Evolutionary conservation across 2,329 filamentous ascomycete genomes (phyloP).

Genomic region (Thielaviopsis euricoi): DNA sequence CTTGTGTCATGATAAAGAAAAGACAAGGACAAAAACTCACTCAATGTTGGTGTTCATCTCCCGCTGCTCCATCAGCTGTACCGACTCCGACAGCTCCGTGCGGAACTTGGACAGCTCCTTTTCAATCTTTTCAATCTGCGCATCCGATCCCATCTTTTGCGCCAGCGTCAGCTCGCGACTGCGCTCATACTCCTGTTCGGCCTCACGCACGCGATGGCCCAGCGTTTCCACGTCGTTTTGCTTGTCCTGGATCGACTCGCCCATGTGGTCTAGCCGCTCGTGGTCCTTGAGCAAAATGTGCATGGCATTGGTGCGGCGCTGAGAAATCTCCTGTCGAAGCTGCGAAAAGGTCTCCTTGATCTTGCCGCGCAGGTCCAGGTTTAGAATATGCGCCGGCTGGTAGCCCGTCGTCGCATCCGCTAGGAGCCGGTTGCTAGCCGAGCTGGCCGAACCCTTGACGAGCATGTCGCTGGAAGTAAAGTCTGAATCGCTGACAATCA

Average conservation of each 20-base stretch:
- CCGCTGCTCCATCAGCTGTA: conserved; percentile 81
- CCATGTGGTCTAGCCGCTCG: conserved; percentile 83
- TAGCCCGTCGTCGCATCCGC: conserved; percentile 74
- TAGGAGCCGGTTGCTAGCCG: conserved; percentile 55
- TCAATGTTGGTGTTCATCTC: conserved; percentile 97
- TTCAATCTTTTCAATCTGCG: conserved; percentile 97
- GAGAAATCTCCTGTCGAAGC: conserved; percentile 81
- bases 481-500: conserved; percentile 68
- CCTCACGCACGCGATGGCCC: conserved; percentile 71
- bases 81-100: conserved; percentile 63
- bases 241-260: conserved; percentile 95
- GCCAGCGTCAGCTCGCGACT: conserved; percentile 75
- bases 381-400: conserved; percentile 74
- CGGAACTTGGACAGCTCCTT: conserved; percentile 94
- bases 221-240: conserved; percentile 80
- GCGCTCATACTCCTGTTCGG: conserved; percentile 86
- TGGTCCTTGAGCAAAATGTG: conserved; percentile 91
- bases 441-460: conserved; percentile 30
- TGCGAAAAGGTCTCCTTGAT: conserved; percentile 64
- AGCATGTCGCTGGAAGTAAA: conserved; percentile 43
- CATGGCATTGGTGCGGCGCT: conserved; percentile 63
- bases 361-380: conserved; percentile 69
- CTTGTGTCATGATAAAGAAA: not conserved
- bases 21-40: conserved; percentile 31
- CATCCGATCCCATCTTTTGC: conserved; percentile 75